Evolutionary conservation across 148 eudicot species (phyloP), one percentile per base, ranked within the genome.

Genomic region (Bassia scoparia): DNA sequence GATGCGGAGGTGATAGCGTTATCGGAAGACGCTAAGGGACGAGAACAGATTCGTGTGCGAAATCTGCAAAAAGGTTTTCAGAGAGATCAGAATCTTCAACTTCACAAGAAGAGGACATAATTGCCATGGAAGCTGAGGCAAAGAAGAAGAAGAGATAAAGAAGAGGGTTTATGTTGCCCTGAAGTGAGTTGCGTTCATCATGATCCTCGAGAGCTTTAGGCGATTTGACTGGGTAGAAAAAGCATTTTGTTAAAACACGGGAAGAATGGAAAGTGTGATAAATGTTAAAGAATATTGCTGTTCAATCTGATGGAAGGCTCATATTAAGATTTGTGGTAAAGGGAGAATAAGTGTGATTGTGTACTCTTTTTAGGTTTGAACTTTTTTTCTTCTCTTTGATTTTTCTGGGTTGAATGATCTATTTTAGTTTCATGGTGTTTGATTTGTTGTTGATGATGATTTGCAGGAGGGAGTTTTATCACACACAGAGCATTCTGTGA

Each of bases 231-330:
- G 97, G 97, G 67, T 89, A 89, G 53, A 92, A 91, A 82, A 91
- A 91, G 75, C 97, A 91, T 60, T 91, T 84, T 69, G 86, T 90
- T 69, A 23, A 91, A 91, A 76, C 97, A 91, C 43, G 97, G 97
- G 75, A 91, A 89, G 87, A 91, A 91, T 73, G 89, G 89, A 88
- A 91, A 89, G 72, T 91, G 97, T 66, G 94, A 91, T 5, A 89
- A 91, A 71, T 91, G 97, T 65, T n/a, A 92, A 92, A 77, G 89
- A 88, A 56, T 92, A 92, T n/a, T n/a, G 97, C 97, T 13, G 97
- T 92, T 73, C 95, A 92, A 64, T 92, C 95, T 5, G 97, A 92
- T 92, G 89, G 90, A 92, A 89, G 64, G 97, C 97, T 69, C 97
- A 92, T 73, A 53, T 68, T 50, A 92, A 92, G 84, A 83, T 89